Evolutionary conservation across 352 stramenopile species (phyloP).

Genomic region (Phytophthora multivora): DNA sequence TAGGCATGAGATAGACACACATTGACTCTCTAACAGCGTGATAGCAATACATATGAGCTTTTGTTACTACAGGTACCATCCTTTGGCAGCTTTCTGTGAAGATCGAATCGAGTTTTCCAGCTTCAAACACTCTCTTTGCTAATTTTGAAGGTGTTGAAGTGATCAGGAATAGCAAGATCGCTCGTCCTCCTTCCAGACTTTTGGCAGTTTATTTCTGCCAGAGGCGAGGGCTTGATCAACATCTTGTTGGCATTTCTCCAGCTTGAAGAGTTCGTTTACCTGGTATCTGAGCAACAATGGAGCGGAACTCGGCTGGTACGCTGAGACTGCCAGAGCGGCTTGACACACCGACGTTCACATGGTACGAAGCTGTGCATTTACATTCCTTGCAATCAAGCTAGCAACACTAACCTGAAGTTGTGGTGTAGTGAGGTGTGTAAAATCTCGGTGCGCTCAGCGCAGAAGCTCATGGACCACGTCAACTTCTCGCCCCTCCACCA

Average conservation of each 20-base stretch:
- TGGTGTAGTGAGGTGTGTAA: conserved; percentile 83
- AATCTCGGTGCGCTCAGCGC: conserved; percentile 85
- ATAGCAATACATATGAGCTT: not conserved
- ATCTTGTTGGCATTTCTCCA: not conserved
- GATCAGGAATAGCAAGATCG: conserved; percentile 30
- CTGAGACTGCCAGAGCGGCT: conserved; percentile 28
- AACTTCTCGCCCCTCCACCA: conserved; percentile 90
- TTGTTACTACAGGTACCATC: no score
- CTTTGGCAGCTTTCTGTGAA: no score
- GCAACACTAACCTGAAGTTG: conserved; percentile 4
- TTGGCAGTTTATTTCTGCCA: conserved; percentile 30
- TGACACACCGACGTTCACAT: conserved; percentile 72
- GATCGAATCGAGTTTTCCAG: no score
- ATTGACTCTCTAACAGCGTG: conserved; percentile 11
- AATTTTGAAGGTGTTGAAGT: conserved; percentile 17
- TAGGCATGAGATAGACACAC: conserved; percentile 13
- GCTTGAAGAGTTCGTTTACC: not conserved
- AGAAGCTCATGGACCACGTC: conserved; percentile 88
- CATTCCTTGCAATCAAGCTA: not conserved
- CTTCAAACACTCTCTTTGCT: not conserved
- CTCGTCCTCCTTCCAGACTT: conserved; percentile 4
- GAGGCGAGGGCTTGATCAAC: conserved; percentile 2
- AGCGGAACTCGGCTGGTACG: conserved; percentile 29
- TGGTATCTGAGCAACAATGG: not conserved
- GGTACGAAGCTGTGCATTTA: conserved; percentile 37